Base-by-base conservation (phyloP, 2,329 filamentous ascomycete genomes). In the Gaeumannomyces sp. region DNA sequence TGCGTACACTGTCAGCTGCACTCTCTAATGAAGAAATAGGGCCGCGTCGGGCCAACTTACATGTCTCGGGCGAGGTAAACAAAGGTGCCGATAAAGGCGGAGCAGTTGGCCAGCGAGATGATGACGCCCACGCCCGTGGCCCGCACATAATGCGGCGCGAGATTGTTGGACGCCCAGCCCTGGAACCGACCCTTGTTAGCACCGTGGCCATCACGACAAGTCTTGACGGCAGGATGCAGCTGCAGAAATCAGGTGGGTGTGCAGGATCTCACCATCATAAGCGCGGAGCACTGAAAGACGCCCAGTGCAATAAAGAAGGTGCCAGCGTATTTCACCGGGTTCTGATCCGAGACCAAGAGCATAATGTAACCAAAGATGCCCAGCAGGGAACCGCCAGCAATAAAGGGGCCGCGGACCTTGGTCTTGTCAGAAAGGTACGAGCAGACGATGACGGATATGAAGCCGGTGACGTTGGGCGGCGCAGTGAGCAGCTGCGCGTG, bases 71-170 rank as follows among this genome's bases (percentile, higher is more conserved):
- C 69, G 4, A 81, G 71, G 67, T 80, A 80, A 27, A 77, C 77
- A 64, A 79, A 80, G 0, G 79, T 77, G 2, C 76, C 78, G 11
- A 79, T 73, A 64, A 81, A 81, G 11, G 78, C 78, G 11, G 76
- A 74, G 67, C 75, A 76, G 64, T 79, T 79, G 13, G 76, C 76
- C 56, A 79, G 68, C 6, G 75, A 75, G 45, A 80, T 76, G 61
- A 78, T 73, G 57, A 78, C 73, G 0, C 77, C 78, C 1, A 77
- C 72, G 7, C 77, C 77, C 0, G 77, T 79, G 3, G 77, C 78
- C 65, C 77, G 73, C 33, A 76, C 75, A 63, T 79, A 79, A 65
- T 80, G 76, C 0, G 77, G 78, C 16, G 77, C 76, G 7, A 79
- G 69, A 64, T 80, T 79, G 69, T 80, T 80, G 16, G 75, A 73